Evolutionary conservation across 768 basidiomycete genomes (phyloP), one percentile per base, ranked within the genome.

Genomic region (Suillus placidus): DNA sequence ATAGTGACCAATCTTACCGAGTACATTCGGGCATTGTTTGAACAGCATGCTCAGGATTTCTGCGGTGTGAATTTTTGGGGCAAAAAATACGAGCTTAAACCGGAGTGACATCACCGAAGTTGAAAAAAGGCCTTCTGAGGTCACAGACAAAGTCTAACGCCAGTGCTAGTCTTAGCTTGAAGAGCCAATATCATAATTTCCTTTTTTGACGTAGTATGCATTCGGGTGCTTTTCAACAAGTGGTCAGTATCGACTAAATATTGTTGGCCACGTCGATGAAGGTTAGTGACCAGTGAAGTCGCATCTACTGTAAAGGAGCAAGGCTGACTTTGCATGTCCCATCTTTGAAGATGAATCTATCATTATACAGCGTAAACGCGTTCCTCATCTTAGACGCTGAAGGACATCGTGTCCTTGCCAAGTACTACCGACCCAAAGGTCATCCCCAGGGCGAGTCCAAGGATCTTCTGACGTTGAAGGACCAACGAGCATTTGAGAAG

Each of bases 401-500:
- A 71, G 96, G 96, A 26, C 90, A 94, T 73, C 92, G 97, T 60
- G 91, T 99, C 34, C 85, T 99, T 12, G 93, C 97, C 37, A 99
- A 99, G 77, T 99, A 99, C 82, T 99, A 97, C 75, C 85, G 84
- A 62, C 84, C 94, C n/a, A 83, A 90, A 73, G 83, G 82, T 63
- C 85, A 88, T 68, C 85, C 85, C 0, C 79, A 84, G 49, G 83
- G 87, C 78, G 81, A 92, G 78, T 78, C 81, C 65, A 91, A 90
- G 71, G 82, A 85, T 56, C 81, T 91, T 34, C 79, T 82, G 16
- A 87, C 87, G 6, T 75, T 94, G 70, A 99, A 98, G 77, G 97
- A 99, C 73, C 97, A 97, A 76, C 90, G 93, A 62, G 87, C 89
- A 10, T 98, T 98, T 75, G 97, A 99, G 82, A 97, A 97, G 82